Evolutionary conservation across 805 yeast genomes (phyloP).

Genomic region (Tetrapisispora namnaoensis): DNA sequence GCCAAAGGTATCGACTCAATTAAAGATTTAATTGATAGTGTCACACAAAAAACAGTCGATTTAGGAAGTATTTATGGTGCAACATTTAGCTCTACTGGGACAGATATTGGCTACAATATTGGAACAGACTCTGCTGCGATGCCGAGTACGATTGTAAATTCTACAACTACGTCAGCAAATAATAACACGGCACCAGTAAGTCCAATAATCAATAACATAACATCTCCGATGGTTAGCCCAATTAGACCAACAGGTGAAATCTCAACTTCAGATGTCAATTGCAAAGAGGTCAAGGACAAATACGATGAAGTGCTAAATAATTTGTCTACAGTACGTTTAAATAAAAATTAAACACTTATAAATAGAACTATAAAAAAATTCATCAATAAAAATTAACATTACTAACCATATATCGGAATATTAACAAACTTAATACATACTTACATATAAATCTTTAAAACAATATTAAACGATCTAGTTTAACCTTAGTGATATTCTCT

Average conservation of each 20-base stretch:
- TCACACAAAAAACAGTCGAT: slow-evolving; percentile 43
- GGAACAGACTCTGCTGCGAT: background rate
- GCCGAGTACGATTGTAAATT: background rate
- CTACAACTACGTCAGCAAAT: background rate
- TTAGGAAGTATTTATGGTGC: slow-evolving; percentile 40
- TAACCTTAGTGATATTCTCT: too few species aligned
- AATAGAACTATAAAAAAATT: background rate
- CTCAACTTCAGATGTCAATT: background rate
- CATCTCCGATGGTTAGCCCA: slow-evolving; percentile 3
- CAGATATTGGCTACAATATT: background rate
- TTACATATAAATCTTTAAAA: too few species aligned
- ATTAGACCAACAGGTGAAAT: slow-evolving; percentile 3
- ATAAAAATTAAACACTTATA: slow-evolving; percentile 18
- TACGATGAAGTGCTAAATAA: slow-evolving; percentile 62
- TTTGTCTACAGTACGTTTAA: slow-evolving; percentile 54
- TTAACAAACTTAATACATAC: too few species aligned
- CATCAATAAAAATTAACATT: too few species aligned
- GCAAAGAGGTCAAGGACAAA: slow-evolving; percentile 51
- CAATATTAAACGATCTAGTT: too few species aligned
- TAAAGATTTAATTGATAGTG: slow-evolving; percentile 55
- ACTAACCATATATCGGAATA: too few species aligned
- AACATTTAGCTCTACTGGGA: background rate
- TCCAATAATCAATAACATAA: background rate
- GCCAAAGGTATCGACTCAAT: slow-evolving; percentile 70
- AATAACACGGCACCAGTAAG: background rate